Evolutionary conservation across 169 alveolate species (phyloP).

Genomic region (Plasmodium gonderi): DNA sequence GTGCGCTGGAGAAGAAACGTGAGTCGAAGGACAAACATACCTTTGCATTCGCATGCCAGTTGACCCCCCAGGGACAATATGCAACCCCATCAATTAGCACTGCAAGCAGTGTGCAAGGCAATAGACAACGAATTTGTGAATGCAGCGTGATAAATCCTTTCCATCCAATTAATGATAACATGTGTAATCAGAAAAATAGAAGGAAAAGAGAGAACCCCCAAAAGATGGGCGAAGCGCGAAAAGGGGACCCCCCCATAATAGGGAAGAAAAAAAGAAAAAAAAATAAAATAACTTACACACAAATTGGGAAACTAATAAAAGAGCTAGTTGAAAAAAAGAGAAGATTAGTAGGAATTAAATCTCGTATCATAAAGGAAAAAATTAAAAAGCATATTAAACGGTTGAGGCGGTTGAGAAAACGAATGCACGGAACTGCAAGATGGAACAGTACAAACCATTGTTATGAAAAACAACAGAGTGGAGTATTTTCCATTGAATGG

Average conservation of each 20-base stretch:
- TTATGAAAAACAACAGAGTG: not conserved
- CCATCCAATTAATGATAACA: too few species aligned
- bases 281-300: not conserved
- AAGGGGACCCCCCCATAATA: not conserved
- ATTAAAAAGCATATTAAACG: conserved; percentile 20
- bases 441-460: not conserved
- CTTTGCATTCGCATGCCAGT: not conserved
- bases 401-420: not conserved
- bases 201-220: too few species aligned
- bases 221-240: too few species aligned
- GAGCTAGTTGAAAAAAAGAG: not conserved
- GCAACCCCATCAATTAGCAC: not conserved
- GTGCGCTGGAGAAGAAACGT: not conserved
- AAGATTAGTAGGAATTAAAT: not conserved
- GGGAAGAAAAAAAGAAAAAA: not conserved
- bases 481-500: conserved; percentile 43
- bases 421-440: not conserved
- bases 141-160: too few species aligned
- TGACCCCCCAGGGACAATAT: not conserved
- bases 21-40: not conserved
- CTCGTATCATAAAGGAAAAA: not conserved
- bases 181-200: too few species aligned
- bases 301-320: not conserved
- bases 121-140: not conserved
- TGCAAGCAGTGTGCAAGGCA: not conserved